Conservation (phyloP, 2,329 filamentous ascomycete species). For the Bipolaris zeicola region DNA sequence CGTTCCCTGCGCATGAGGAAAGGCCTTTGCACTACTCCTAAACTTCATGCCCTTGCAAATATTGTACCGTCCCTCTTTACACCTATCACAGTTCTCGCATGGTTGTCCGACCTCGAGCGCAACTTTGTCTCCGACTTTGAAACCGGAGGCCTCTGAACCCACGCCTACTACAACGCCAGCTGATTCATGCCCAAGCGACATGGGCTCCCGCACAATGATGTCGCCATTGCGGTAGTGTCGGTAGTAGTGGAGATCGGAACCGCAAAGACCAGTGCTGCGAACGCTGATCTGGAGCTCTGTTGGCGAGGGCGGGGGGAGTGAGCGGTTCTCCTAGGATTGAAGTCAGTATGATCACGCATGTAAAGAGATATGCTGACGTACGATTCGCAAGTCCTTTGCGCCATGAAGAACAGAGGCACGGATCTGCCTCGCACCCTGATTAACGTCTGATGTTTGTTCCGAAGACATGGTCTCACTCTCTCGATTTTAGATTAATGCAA, state of each 20-base stretch:
- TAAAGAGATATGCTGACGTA: conserved; percentile 41
- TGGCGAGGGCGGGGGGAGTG: conserved; percentile 53
- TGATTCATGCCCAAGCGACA: conserved; percentile 80
- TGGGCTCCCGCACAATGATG: conserved; percentile 80
- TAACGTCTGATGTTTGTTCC: conserved; percentile 25
- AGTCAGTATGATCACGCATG: background rate
- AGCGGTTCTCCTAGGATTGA: conserved; percentile 58
- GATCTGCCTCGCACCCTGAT: conserved; percentile 46
- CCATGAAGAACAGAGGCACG: conserved; percentile 64
- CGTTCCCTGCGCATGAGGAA: conserved; percentile 68
- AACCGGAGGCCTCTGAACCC: conserved; percentile 66
- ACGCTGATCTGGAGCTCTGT: conserved; percentile 68
- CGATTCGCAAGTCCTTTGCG: conserved; percentile 64
- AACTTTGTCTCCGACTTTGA: conserved; percentile 78
- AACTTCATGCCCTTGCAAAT: conserved; percentile 66
- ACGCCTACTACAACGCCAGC: conserved; percentile 77
- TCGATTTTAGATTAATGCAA: background rate
- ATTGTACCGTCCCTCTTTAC: conserved; percentile 64
- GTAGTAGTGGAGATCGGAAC: conserved; percentile 83
- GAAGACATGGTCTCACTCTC: conserved; percentile 23
- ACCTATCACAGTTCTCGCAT: conserved; percentile 68
- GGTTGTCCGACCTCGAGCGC: conserved; percentile 92
- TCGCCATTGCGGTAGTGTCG: conserved; percentile 83
- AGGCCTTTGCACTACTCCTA: conserved; percentile 63
- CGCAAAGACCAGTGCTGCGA: conserved; percentile 71